Evolutionary conservation across 2,329 filamentous ascomycete genomes (phyloP), one percentile per base, ranked within the genome.

Genomic region (Penicillium decumbens): DNA sequence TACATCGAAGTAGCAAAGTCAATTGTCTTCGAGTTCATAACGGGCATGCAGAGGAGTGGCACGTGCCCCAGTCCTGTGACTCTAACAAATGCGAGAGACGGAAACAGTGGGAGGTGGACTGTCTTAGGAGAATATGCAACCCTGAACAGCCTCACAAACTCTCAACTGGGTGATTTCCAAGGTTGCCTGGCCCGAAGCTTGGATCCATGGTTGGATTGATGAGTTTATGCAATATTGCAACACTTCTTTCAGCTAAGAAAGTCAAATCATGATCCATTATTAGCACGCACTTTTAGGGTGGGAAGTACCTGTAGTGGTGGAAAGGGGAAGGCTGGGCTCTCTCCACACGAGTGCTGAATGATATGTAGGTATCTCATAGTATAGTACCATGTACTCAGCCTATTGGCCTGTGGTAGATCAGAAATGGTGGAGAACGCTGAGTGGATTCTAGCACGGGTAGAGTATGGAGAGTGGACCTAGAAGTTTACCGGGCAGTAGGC

Each of bases 291-390:
- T 27, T 42, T 47, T 41, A 28, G 9, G 28, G 23, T 9, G 18
- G 32, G 33, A 35, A 41, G 57, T 58, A 60, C 55, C 58, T 61
- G 55, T 57, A 60, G 56, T 46, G 30, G n/a, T 23, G 3, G 4
- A 4, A 46, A 12, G 13, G 28, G 35, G 45, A 43, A 30, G 4
- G n/a, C 10, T 12, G 6, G 3, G 10, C 18, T n/a, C 23, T 24
- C 30, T 15, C 27, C 27, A 9, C 9, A 28, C 27, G 18, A 12
- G 7, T 15, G 28, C 47, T 28, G 25, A 27, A 24, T 27, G 45
- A 52, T 53, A 47, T 23, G 20, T 3, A 49, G 54, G 48, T 58
- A 41, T 54, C 51, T 45, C 51, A 51, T 45, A 28, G 13, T 25
- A 45, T 51, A 51, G 32, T 54, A 27, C 3, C 24, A 47, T 48